phyloP scores from a whole-genome alignment of 495 filamentous ascomycete genomes.

The Collariella sp. region DNA sequence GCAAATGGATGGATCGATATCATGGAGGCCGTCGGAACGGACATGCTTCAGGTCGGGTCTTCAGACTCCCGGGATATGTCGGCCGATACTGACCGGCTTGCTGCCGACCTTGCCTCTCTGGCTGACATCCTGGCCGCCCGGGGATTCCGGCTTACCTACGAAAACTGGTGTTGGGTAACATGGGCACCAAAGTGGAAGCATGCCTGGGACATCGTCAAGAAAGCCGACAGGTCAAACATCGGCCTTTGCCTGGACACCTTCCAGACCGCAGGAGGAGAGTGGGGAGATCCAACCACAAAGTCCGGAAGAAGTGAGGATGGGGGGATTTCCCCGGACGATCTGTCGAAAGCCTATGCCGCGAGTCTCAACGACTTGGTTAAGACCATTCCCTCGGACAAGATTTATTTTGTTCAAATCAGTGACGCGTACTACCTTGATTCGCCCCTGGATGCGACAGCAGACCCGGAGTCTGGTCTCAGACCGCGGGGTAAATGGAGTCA shows the following conservation, averaged over 20 bases:
- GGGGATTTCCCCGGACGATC: constrained; percentile 19
- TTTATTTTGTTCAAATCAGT: constrained; percentile 66
- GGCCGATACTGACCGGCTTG: constrained; percentile 40
- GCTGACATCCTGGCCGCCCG: constrained; percentile 52
- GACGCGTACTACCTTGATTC: constrained; percentile 61
- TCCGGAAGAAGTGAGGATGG: constrained; percentile 45
- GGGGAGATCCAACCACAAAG: constrained; percentile 60
- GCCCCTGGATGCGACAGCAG: constrained; percentile 37
- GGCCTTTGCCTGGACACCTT: constrained; percentile 79
- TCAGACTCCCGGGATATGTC: constrained; percentile 54
- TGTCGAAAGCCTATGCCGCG: constrained; percentile 42
- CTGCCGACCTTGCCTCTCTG: constrained; percentile 54
- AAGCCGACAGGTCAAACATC: constrained; percentile 54
- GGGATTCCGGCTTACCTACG: constrained; percentile 59
- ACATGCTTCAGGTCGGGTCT: constrained; percentile 72
- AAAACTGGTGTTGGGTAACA: constrained; percentile 82
- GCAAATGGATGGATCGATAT: constrained; percentile 63
- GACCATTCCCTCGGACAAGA: constrained; percentile 59
- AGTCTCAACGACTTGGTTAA: constrained; percentile 47
- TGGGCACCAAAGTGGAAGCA: constrained; percentile 59
- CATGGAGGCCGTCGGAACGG: constrained; percentile 61
- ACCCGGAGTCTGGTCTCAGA: constrained; percentile 39
- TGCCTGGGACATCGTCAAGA: constrained; percentile 57
- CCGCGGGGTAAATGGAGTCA: constrained; percentile 65
- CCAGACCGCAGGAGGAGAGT: constrained; percentile 68